These are phyloP conservation scores for Aspergillus egyptiacus DNA, from an alignment of 495 filamentous ascomycete genomes.

Conservation along the genomic window DNA sequence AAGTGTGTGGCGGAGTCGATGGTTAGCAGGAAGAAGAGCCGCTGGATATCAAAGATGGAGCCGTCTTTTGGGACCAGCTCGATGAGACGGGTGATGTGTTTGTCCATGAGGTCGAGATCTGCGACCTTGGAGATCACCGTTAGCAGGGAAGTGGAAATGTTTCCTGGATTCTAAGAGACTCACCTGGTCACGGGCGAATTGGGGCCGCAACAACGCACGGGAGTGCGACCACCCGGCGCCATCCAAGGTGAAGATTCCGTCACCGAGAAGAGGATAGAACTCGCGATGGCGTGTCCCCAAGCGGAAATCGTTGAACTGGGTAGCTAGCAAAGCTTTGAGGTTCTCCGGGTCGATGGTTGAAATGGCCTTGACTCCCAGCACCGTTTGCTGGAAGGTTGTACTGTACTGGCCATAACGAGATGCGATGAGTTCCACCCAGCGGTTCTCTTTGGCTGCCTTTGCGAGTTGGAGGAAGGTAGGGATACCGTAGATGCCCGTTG, in stretches of 20 bases:
- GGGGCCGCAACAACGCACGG: constrained; percentile 47
- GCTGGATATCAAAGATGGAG: constrained; percentile 54
- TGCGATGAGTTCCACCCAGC: constrained; percentile 33
- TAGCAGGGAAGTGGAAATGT: not conserved
- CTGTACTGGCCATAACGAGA: constrained; percentile 29
- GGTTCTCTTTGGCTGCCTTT: constrained; percentile 27
- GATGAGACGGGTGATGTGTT: constrained; percentile 52
- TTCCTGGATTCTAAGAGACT: no score
- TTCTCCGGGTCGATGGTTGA: constrained; percentile 74
- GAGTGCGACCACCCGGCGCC: constrained; percentile 60
- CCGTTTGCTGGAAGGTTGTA: constrained; percentile 29
- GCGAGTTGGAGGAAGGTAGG: constrained; percentile 23
- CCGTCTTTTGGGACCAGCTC: constrained; percentile 38
- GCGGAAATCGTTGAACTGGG: constrained; percentile 67
- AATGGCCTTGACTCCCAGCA: constrained; percentile 28
- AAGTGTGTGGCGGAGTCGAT: constrained; percentile 66
- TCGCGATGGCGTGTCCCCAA: constrained; percentile 40
- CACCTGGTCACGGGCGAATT: constrained; percentile 48
- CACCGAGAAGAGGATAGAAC: constrained; percentile 49
- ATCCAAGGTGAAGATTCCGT: constrained; percentile 66
- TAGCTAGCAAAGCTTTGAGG: constrained; percentile 77
- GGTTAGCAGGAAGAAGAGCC: constrained; percentile 54
- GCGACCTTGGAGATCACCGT: constrained; percentile 24
- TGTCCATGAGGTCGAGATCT: constrained; percentile 47
- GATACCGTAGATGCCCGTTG: constrained; percentile 30